These are phyloP conservation scores for Talaromyces albobiverticillius DNA, from an alignment of 2,329 filamentous ascomycete genomes.

Conservation along the genomic window DNA sequence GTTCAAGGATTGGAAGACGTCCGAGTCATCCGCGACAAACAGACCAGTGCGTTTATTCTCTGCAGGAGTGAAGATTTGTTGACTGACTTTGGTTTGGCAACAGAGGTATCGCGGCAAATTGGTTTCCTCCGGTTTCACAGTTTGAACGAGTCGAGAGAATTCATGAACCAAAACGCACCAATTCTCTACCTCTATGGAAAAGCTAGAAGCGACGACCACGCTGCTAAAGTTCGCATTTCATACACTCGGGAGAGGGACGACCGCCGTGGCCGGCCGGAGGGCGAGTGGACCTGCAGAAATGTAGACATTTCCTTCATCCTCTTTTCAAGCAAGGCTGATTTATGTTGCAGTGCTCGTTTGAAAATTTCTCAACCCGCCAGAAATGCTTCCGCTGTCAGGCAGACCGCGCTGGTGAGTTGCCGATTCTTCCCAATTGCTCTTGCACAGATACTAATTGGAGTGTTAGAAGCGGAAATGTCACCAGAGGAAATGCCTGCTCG, in stretches of 20 bases:
- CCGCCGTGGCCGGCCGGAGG: constrained; percentile 46
- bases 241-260: constrained; percentile 55
- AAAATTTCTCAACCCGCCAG: constrained; percentile 56
- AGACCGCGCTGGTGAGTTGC: constrained; percentile 50
- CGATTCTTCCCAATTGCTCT: background rate
- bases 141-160: constrained; percentile 49
- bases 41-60: constrained; percentile 47
- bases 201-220: constrained; percentile 37
- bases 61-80: background rate
- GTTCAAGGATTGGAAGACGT: constrained; percentile 56
- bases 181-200: constrained; percentile 49
- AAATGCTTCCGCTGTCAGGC: constrained; percentile 60
- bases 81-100: too few relatives aligned
- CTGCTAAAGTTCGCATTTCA: constrained; percentile 49
- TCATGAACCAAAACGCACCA: constrained; percentile 53
- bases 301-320: constrained; percentile 29
- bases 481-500: constrained; percentile 40
- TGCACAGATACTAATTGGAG: constrained; percentile 16
- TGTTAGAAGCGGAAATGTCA: constrained; percentile 28
- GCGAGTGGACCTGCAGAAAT: constrained; percentile 57
- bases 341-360: constrained; percentile 48
- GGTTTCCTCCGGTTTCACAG: constrained; percentile 56
- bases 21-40: constrained; percentile 56
- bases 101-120: constrained; percentile 55
- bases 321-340: background rate